Evolutionary conservation across 2,329 filamentous ascomycete species (phyloP).

Genomic region (Fusarium ramigenum): DNA sequence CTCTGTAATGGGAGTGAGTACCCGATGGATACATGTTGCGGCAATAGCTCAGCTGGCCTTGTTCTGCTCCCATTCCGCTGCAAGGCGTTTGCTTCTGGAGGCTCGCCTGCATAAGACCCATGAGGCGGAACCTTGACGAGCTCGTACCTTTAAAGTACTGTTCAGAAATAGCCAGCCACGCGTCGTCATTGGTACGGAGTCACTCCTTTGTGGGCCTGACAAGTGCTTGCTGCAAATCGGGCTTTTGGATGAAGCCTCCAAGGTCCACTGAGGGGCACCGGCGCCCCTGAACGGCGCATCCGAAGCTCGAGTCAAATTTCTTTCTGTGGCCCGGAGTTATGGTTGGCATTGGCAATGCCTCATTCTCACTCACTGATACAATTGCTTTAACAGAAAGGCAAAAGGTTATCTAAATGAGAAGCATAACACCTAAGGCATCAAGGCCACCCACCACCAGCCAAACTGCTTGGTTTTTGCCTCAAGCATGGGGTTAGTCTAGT

Average conservation of each 20-base stretch:
- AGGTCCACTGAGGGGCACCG: slow-evolving; percentile 19
- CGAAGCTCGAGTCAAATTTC: slow-evolving; percentile 37
- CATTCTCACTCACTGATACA: not conserved
- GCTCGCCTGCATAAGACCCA: not conserved
- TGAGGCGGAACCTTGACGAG: slow-evolving; percentile 7
- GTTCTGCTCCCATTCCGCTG: slow-evolving; percentile 1
- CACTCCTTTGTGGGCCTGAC: slow-evolving; percentile 13
- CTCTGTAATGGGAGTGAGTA: slow-evolving; percentile 1
- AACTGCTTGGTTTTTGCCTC: not conserved
- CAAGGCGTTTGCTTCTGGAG: not conserved
- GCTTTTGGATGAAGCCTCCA: slow-evolving; percentile 15
- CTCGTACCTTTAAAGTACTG: slow-evolving; percentile 20
- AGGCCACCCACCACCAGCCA: not conserved
- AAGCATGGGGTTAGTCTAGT: not conserved
- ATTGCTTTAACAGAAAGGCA: not conserved
- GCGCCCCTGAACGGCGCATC: slow-evolving; percentile 44
- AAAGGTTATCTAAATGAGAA: not conserved
- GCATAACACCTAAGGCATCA: not conserved
- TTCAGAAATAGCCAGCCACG: slow-evolving; percentile 25
- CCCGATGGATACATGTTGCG: slow-evolving; percentile 11
- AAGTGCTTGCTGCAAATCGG: slow-evolving; percentile 23
- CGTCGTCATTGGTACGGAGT: slow-evolving; percentile 38
- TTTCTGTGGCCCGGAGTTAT: slow-evolving; percentile 4
- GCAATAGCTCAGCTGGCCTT: slow-evolving; percentile 19
- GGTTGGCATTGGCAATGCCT: slow-evolving; percentile 16